These are phyloP conservation scores for Penicillium aurantiogriseum DNA, from an alignment of 2,329 filamentous ascomycete genomes.

Conservation along the genomic window DNA sequence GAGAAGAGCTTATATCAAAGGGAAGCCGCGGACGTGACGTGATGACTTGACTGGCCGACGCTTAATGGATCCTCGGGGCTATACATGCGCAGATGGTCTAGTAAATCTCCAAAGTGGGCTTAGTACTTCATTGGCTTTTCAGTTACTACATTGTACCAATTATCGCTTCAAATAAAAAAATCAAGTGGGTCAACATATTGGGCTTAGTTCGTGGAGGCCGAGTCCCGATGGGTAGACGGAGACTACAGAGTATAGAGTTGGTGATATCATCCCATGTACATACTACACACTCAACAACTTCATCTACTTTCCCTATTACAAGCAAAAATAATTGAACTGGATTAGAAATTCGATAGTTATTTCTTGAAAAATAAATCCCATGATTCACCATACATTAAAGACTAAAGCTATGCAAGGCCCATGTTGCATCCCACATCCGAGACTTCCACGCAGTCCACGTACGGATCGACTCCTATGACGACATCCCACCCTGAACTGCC, in stretches of 20 bases:
- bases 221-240: neutral
- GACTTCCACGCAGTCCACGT: slow-evolving; percentile 9
- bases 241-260: neutral
- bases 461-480: slow-evolving; percentile 11
- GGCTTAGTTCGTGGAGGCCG: neutral
- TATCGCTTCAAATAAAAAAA: neutral
- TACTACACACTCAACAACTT: too few relatives aligned
- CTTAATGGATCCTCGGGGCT: neutral
- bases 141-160: neutral
- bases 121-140: neutral
- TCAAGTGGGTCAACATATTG: neutral
- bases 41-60: slow-evolving; percentile 19
- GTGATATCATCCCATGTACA: slow-evolving; percentile 16
- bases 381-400: slow-evolving; percentile 1
- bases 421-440: slow-evolving; percentile 17
- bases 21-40: slow-evolving; percentile 18
- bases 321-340: neutral
- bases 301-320: neutral
- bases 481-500: slow-evolving; percentile 1
- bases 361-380: neutral
- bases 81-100: too few relatives aligned
- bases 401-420: slow-evolving; percentile 6
- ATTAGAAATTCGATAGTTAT: neutral
- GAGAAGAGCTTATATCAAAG: slow-evolving; percentile 1
- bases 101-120: neutral